Conservation (phyloP, 306 rosid genomes). For the Casuarina equisetifolia region DNA sequence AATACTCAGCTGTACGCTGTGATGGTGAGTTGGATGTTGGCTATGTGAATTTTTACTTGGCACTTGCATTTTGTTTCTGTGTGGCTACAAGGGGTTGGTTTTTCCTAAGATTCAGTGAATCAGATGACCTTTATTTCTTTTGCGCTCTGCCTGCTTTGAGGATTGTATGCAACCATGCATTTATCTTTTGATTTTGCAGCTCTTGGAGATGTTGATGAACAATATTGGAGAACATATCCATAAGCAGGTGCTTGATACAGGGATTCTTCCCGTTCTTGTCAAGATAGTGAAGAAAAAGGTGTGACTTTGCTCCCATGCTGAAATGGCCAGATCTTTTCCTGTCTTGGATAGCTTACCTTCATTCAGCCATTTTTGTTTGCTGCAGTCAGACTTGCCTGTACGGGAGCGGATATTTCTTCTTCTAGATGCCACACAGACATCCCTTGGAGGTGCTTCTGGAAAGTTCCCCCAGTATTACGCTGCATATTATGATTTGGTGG, state of each 20-base stretch:
- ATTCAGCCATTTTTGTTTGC: constrained; percentile 19
- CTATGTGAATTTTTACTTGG: constrained; percentile 1
- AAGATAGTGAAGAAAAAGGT: constrained; percentile 98
- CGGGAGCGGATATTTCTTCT: constrained; percentile 91
- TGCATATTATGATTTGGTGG: constrained; percentile 93
- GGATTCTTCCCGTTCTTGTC: constrained; percentile 74
- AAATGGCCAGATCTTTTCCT: not conserved
- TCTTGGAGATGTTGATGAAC: constrained; percentile 97
- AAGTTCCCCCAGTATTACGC: constrained; percentile 87
- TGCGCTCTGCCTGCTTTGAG: constrained; percentile 20
- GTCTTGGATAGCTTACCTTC: constrained; percentile 14
- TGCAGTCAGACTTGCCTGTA: constrained; percentile 84
- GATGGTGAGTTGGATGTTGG: constrained; percentile 54
- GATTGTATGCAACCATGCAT: constrained; percentile 18
- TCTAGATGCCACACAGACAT: constrained; percentile 93
- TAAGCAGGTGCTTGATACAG: constrained; percentile 78
- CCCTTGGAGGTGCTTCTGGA: constrained; percentile 96
- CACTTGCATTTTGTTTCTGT: not conserved
- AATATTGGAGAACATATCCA: constrained; percentile 85
- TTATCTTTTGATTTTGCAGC: constrained; percentile 51
- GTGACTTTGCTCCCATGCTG: constrained; percentile 22
- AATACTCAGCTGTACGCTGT: constrained; percentile 77
- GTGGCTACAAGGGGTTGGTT: not conserved
- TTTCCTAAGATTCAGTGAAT: not conserved
- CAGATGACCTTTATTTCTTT: constrained; percentile 15